Evolutionary conservation across 1,139 yeast species (phyloP).

Genomic region (Nadsonia commutata): DNA sequence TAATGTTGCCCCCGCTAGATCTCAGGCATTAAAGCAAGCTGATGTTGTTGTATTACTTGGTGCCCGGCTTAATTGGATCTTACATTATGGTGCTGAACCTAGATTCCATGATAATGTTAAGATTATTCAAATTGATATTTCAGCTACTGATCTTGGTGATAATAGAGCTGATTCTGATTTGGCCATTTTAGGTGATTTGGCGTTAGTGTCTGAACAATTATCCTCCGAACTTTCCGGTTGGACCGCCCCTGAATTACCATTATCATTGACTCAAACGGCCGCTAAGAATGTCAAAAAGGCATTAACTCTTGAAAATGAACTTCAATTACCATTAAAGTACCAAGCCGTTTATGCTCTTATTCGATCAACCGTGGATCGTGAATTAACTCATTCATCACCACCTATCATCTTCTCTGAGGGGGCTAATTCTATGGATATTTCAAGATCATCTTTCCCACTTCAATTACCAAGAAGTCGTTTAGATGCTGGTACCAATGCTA

Average conservation of each 20-base stretch:
- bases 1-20: constrained; percentile 46
- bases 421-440: constrained; percentile 57
- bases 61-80: constrained; percentile 53
- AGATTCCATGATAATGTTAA: constrained; percentile 31
- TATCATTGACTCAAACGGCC: constrained; percentile 20
- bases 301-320: constrained; percentile 18
- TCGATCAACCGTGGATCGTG: constrained; percentile 25
- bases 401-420: constrained; percentile 44
- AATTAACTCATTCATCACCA: constrained; percentile 15
- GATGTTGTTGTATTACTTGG: constrained; percentile 45
- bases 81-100: constrained; percentile 46
- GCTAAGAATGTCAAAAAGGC: constrained; percentile 27
- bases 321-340: constrained; percentile 28
- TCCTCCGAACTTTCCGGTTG: constrained; percentile 12
- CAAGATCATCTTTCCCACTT: constrained; percentile 44
- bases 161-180: constrained; percentile 24
- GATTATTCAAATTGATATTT: constrained; percentile 41
- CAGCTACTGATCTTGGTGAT: constrained; percentile 38
- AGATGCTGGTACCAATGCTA: constrained; percentile 60
- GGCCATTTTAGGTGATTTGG: constrained; percentile 39
- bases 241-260: constrained; percentile 23
- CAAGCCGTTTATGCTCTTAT: constrained; percentile 37
- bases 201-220: constrained; percentile 28
- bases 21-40: constrained; percentile 37
- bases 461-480: constrained; percentile 36